Percentiles rank a stretch among this genome's conserved stretches.
Evolutionary conservation across 2,329 filamentous ascomycete species (phyloP).

Genomic region (Thermothelomyces thermophilus): DNA sequence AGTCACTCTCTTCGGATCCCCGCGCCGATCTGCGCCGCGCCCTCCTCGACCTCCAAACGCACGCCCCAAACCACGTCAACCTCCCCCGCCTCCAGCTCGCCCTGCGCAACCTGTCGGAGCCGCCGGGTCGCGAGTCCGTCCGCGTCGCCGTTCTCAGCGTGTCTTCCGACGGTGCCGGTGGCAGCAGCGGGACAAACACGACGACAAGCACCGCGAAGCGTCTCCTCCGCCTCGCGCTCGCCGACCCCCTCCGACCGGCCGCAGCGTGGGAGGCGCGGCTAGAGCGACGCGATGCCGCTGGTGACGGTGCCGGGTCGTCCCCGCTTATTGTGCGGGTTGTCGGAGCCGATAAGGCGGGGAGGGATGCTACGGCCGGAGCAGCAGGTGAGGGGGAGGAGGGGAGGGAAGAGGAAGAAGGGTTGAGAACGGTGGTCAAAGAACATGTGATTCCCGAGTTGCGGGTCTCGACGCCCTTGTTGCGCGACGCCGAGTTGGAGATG

Average conservation of each 20-base stretch:
- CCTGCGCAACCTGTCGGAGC: constrained; percentile 54
- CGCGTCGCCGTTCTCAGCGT: constrained; percentile 53
- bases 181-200: constrained; percentile 22
- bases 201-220: constrained; percentile 49
- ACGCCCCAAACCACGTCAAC: constrained; percentile 57
- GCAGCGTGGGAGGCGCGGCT: constrained; percentile 62
- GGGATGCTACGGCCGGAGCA: too few species aligned
- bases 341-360: neutral
- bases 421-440: constrained; percentile 16
- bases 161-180: constrained; percentile 12
- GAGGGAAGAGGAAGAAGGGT: constrained; percentile 17
- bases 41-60: constrained; percentile 54
- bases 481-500: constrained; percentile 58
- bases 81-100: constrained; percentile 67
- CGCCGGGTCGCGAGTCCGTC: constrained; percentile 49
- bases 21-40: constrained; percentile 52
- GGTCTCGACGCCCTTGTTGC: constrained; percentile 56
- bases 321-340: constrained; percentile 59
- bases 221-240: constrained; percentile 62
- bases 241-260: constrained; percentile 59
- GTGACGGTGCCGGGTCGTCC: constrained; percentile 38
- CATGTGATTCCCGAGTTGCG: constrained; percentile 50
- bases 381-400: neutral
- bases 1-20: constrained; percentile 25
- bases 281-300: constrained; percentile 35